phyloP scores from a whole-genome alignment of 2,329 filamentous ascomycete genomes.

The Claviceps digitariae region DNA sequence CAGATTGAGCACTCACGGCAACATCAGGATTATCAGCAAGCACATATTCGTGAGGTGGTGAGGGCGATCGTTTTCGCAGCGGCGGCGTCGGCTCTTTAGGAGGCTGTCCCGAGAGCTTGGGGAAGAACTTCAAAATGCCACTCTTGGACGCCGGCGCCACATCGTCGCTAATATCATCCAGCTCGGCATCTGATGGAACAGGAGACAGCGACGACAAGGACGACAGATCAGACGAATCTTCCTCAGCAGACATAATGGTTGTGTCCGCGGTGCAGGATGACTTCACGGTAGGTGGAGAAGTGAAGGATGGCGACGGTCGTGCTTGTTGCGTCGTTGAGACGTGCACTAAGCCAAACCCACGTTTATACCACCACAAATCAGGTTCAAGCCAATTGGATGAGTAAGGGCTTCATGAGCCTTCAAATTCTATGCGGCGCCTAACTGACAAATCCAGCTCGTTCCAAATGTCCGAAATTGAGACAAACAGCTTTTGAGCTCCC shows the following conservation, averaged over 20 bases:
- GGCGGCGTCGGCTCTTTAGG: conserved; percentile 50
- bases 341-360: conserved; percentile 18
- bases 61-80: conserved; percentile 67
- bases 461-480: not conserved
- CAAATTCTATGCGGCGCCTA: conserved; percentile 9
- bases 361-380: conserved; percentile 18
- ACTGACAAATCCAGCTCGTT: conserved; percentile 4
- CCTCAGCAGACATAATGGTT: conserved; percentile 41
- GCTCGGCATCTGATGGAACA: conserved; percentile 30
- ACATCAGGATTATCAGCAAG: conserved; percentile 86
- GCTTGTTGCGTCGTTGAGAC: conserved; percentile 13
- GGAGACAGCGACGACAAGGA: conserved; percentile 38
- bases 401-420: conserved; percentile 11
- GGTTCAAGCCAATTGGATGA: conserved; percentile 17
- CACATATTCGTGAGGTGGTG: conserved; percentile 80
- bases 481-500: not conserved
- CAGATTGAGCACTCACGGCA: conserved; percentile 55
- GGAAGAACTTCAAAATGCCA: conserved; percentile 56
- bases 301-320: conserved; percentile 13
- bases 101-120: conserved; percentile 37
- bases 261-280: conserved; percentile 10
- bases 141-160: conserved; percentile 33
- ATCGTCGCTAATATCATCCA: conserved; percentile 31
- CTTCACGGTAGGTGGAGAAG: conserved; percentile 16
- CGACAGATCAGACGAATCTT: conserved; percentile 51